Evolutionary conservation across 139 green algal species (phyloP).

Genomic region (Yamagishiella unicocca): DNA sequence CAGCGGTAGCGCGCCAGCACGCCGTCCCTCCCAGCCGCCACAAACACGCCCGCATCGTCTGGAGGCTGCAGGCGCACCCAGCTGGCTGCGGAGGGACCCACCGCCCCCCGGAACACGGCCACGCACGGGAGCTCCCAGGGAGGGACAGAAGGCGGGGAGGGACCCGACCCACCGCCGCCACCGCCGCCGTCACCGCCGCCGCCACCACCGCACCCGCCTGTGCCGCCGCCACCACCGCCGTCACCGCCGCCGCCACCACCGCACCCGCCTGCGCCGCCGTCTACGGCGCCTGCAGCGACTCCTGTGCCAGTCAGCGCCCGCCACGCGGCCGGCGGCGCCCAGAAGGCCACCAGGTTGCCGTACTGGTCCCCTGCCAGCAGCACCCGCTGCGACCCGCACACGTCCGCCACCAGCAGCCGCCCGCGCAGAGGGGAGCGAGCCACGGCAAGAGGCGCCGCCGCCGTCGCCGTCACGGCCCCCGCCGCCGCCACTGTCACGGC

Average conservation of each 20-base stretch:
- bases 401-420: slow-evolving; percentile 28
- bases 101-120: slow-evolving; percentile 1
- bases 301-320: neutral
- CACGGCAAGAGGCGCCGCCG: slow-evolving; percentile 7
- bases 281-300: neutral
- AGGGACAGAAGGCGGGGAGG: too few species aligned
- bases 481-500: too few species aligned
- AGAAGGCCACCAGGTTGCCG: slow-evolving; percentile 36
- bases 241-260: neutral
- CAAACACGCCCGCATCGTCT: neutral
- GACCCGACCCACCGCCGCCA: too few species aligned
- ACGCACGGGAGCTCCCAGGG: neutral
- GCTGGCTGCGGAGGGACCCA: slow-evolving; percentile 17
- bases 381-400: neutral
- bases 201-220: neutral
- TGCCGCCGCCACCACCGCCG: neutral
- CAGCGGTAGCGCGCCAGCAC: neutral
- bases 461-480: neutral
- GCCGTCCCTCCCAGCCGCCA: slow-evolving; percentile 26
- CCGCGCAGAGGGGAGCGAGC: slow-evolving; percentile 15
- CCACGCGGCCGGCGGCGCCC: neutral
- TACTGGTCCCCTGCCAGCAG: slow-evolving; percentile 50
- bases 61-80: slow-evolving; percentile 12
- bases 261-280: neutral
- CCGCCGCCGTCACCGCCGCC: too few species aligned